Percentiles rank a stretch among this genome's conserved stretches.
These are phyloP conservation scores for Cladosporium velox DNA, from an alignment of 2,329 filamentous ascomycete genomes.

Conservation along the genomic window DNA sequence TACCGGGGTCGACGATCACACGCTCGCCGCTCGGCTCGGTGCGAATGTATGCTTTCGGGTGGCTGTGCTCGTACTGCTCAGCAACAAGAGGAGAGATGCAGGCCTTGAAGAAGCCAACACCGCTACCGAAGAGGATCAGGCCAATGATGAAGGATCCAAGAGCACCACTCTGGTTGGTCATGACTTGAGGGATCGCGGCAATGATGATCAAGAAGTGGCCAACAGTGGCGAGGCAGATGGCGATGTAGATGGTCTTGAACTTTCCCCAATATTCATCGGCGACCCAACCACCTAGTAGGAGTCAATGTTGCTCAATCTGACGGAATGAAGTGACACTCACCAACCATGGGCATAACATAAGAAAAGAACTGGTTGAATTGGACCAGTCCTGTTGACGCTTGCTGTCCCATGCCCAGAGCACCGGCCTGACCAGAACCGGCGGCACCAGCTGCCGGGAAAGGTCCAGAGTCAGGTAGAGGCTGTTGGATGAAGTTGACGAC, in stretches of 20 bases:
- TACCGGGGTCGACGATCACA: conserved; percentile 48
- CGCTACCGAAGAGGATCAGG: conserved; percentile 67
- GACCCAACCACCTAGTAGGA: conserved; percentile 43
- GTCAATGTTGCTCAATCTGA: not conserved
- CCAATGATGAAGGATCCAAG: conserved; percentile 64
- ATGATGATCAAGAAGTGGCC: conserved; percentile 68
- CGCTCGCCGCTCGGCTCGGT: conserved; percentile 44
- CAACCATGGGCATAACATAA: conserved; percentile 49
- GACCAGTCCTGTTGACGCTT: conserved; percentile 46
- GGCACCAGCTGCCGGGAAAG: conserved; percentile 15
- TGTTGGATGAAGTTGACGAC: conserved; percentile 54
- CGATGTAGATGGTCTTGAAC: conserved; percentile 70
- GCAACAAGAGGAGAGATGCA: conserved; percentile 61
- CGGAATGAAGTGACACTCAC: not conserved
- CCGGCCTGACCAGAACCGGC: conserved; percentile 40
- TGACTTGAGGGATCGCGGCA: conserved; percentile 64
- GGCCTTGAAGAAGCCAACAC: conserved; percentile 77
- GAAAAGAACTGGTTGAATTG: conserved; percentile 53
- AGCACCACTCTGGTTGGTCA: conserved; percentile 59
- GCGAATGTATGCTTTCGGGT: conserved; percentile 42
- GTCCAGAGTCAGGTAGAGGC: conserved; percentile 32
- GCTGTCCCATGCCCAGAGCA: conserved; percentile 44
- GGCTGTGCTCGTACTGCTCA: conserved; percentile 44
- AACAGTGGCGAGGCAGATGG: conserved; percentile 61
- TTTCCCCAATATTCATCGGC: conserved; percentile 71